Evolutionary conservation across 1,284 basidiomycete genomes (phyloP), one percentile per base, ranked within the genome.

Genomic region (Apiotrichum siamense): DNA sequence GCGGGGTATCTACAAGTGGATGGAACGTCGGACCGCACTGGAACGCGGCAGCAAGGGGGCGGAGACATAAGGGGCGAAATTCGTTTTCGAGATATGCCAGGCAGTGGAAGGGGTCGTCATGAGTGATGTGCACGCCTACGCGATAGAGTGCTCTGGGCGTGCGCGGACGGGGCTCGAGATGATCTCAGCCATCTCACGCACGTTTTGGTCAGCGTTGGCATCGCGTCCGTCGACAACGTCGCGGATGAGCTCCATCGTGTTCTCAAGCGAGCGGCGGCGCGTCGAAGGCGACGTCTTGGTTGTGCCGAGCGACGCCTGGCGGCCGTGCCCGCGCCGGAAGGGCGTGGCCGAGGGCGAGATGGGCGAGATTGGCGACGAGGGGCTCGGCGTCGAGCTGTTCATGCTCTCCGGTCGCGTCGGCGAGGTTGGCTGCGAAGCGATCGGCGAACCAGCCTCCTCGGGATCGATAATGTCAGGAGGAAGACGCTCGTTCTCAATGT

Each of bases 401-500:
- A 50, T 27, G 54, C 47, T 36, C 42, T 54, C 21, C 44, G 76
- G 67, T 56, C 38, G 57, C 47, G 24, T 55, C 50, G 41, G 59
- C 48, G 9, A 47, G 3, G 33, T 23, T 15, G 70, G 66, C n/a
- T 54, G 60, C 7, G 68, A 71, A 3, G 49, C 38, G n/a, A 63
- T 55, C 1, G 72, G 70, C 11, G 70, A 73, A 1, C 82, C 75
- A 26, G 75, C 67, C 17, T 75, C 76, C 15, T 74, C 72, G 31
- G 75, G 71, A 67, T 97, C 92, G 69, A 93, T 87, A 23, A 98
- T 81, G 25, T 97, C 92, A 1, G 94, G 94, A 13, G 93, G 94
- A 25, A 97, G 77, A 40, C 90, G 85, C 76, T 98, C 94, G 77
- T 98, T 97, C 77, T 98, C 94, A 64, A 98, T 97, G 78, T 99